These are phyloP conservation scores for Trichophyton simii DNA, from an alignment of 2,329 filamentous ascomycete species.

Conservation along the genomic window DNA sequence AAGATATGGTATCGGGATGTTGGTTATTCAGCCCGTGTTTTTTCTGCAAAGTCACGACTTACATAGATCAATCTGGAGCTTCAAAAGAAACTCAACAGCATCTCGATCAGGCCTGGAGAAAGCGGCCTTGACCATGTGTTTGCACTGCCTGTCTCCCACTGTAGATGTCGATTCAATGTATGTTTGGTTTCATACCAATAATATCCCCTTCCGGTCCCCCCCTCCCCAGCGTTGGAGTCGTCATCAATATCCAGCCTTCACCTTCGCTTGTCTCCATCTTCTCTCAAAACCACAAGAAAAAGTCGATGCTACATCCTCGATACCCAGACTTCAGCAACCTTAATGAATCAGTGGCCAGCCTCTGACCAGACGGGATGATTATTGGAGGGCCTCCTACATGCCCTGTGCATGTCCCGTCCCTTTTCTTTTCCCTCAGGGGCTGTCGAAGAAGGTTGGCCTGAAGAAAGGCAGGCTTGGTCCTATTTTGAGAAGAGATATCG, in stretches of 20 bases:
- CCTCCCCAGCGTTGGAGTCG: neutral
- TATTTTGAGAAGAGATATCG: neutral
- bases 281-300: neutral
- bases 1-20: neutral
- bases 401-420: neutral
- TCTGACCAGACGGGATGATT: neutral
- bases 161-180: neutral
- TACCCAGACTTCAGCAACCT: neutral
- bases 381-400: neutral
- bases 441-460: neutral
- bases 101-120: neutral
- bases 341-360: neutral
- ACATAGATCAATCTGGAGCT: neutral
- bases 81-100: neutral
- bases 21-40: neutral
- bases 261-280: neutral
- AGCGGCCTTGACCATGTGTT: neutral
- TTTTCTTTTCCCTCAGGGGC: neutral
- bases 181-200: neutral
- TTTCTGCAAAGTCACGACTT: no score
- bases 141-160: neutral
- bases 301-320: neutral
- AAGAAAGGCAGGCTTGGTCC: neutral
- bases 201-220: no score
- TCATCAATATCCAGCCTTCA: neutral